These are phyloP conservation scores for Xylariaceae sp. DNA, from an alignment of 2,329 filamentous ascomycete species.

Conservation along the genomic window DNA sequence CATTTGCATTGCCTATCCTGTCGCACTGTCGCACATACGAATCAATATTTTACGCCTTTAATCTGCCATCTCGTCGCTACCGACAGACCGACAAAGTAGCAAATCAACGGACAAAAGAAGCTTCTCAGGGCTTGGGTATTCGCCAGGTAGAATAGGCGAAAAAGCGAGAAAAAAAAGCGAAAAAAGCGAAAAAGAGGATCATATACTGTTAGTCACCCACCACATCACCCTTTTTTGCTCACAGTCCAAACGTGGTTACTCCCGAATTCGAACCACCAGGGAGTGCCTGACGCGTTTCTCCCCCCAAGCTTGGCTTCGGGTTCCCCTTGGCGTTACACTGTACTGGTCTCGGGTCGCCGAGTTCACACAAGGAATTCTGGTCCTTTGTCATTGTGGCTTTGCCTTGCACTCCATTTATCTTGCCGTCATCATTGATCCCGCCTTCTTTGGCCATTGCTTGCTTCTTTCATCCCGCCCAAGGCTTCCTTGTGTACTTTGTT, in stretches of 20 bases:
- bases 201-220: not conserved
- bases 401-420: not conserved
- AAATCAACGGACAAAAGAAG: not conserved
- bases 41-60: slow-evolving; percentile 22
- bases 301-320: slow-evolving; percentile 7
- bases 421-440: slow-evolving; percentile 9
- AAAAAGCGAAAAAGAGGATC: not conserved
- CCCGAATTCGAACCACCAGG: slow-evolving; percentile 10
- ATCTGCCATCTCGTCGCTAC: slow-evolving; percentile 21
- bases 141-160: not conserved
- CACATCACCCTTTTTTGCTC: not conserved
- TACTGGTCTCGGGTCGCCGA: slow-evolving; percentile 22
- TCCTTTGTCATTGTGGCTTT: slow-evolving; percentile 10
- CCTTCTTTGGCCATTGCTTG: slow-evolving; percentile 14
- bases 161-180: too few species aligned
- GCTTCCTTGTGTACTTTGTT: slow-evolving; percentile 11
- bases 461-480: slow-evolving; percentile 1
- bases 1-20: slow-evolving; percentile 6
- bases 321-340: slow-evolving; percentile 8
- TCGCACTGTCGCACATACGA: slow-evolving; percentile 22
- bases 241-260: not conserved
- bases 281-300: slow-evolving; percentile 18
- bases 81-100: slow-evolving; percentile 3
- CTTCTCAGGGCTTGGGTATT: not conserved
- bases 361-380: slow-evolving; percentile 22